A percentile compares a stretch with the other conserved stretches of the same genome.
phyloP scores from a whole-genome alignment of 106 monocot species.

The Platanthera zijinensis region DNA sequence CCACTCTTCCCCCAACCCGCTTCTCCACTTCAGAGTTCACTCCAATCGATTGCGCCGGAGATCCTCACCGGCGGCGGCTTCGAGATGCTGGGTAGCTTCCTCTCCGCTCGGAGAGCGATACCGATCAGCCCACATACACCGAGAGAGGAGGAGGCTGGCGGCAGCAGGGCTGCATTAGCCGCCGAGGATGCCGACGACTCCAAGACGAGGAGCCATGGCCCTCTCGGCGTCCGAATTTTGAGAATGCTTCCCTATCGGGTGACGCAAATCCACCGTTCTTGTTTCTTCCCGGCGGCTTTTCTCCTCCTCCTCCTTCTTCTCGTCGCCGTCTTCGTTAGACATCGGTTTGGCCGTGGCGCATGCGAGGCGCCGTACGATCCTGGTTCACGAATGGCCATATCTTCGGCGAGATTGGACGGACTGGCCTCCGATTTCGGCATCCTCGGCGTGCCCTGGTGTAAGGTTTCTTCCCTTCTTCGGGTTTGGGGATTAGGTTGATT shows the following conservation, averaged over 20 bases:
- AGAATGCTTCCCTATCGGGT: constrained; percentile 10
- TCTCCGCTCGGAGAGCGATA: constrained; percentile 41
- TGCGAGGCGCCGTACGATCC: constrained; percentile 38
- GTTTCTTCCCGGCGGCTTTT: constrained; percentile 12
- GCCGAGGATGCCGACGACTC: constrained; percentile 39
- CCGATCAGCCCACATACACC: constrained; percentile 12
- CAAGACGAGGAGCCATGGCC: constrained; percentile 43
- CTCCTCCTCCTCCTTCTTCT: constrained; percentile 15
- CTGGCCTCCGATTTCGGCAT: constrained; percentile 83
- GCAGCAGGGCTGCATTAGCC: constrained; percentile 6
- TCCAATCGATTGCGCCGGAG: neutral
- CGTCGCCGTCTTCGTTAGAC: constrained; percentile 11
- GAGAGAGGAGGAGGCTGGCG: constrained; percentile 10
- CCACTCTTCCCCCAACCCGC: neutral
- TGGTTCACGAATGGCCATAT: constrained; percentile 22
- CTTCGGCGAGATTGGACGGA: constrained; percentile 35
- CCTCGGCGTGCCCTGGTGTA: constrained; percentile 98
- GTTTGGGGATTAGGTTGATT: neutral
- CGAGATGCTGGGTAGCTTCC: constrained; percentile 42
- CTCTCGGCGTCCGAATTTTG: constrained; percentile 17
- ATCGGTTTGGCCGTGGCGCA: constrained; percentile 19
- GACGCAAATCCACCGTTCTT: constrained; percentile 5
- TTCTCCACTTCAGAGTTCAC: too few species aligned
- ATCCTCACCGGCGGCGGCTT: neutral
- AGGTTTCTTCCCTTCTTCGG: constrained; percentile 9